Evolutionary conservation across 2,329 filamentous ascomycete genomes (phyloP).

Genomic region (Colletotrichum sp.): DNA sequence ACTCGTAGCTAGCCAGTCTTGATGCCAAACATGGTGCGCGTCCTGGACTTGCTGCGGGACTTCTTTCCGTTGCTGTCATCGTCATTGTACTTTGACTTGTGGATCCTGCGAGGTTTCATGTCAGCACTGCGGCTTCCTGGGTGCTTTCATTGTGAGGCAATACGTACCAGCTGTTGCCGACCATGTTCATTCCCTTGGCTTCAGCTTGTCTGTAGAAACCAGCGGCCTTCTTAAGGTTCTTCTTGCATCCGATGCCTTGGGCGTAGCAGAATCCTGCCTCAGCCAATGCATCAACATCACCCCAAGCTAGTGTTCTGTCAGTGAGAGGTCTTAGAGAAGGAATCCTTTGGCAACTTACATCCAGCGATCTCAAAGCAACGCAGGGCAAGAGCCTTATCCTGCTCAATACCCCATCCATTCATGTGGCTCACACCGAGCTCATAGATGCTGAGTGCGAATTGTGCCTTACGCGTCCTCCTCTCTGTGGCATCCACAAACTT

Average conservation of each 20-base stretch:
- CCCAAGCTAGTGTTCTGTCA: conserved; percentile 68
- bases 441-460: conserved; percentile 95
- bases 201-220: conserved; percentile 90
- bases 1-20: conserved; percentile 30
- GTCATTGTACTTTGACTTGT: conserved; percentile 91
- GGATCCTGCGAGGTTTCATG: conserved; percentile 70
- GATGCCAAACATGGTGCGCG: conserved; percentile 73
- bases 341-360: conserved; percentile 57
- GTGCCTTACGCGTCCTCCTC: conserved; percentile 83
- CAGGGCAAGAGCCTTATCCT: conserved; percentile 86
- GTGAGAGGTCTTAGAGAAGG: background rate
- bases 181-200: conserved; percentile 94
- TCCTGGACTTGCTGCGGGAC: conserved; percentile 75
- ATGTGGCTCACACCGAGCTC: conserved; percentile 96
- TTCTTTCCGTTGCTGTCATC: conserved; percentile 59
- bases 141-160: background rate
- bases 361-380: conserved; percentile 97
- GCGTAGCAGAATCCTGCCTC: conserved; percentile 98
- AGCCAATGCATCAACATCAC: conserved; percentile 90
- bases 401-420: conserved; percentile 97
- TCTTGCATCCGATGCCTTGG: conserved; percentile 91
- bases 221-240: conserved; percentile 93
- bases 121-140: conserved; percentile 8
- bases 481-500: conserved; percentile 70
- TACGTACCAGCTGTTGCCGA: conserved; percentile 95